Evolutionary conservation across 345 rosid genomes (phyloP).

Genomic region (Aurinia saxatilis): DNA sequence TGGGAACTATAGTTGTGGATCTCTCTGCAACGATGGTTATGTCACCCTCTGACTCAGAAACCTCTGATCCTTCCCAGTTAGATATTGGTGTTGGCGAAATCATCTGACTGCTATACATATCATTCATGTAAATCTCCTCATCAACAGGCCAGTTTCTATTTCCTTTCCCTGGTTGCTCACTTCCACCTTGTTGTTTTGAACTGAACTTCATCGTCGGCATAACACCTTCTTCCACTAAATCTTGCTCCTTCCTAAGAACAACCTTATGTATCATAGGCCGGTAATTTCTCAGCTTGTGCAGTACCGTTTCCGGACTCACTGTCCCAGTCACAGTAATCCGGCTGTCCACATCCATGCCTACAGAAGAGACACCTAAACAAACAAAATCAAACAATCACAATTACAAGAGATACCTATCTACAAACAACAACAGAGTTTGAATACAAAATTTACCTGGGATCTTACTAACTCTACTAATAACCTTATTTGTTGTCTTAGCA

Average conservation of each 20-base stretch:
- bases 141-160: neutral
- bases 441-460: neutral
- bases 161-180: neutral
- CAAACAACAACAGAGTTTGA: too few relatives aligned
- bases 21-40: too few relatives aligned
- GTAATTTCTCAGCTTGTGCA: neutral
- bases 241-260: neutral
- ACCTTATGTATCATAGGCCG: neutral
- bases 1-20: too few relatives aligned
- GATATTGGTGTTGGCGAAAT: neutral
- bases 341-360: neutral
- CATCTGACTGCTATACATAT: neutral
- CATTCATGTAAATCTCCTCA: neutral
- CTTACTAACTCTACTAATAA: neutral
- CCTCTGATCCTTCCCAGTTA: neutral
- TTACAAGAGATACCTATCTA: too few relatives aligned
- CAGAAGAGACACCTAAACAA: slow-evolving; percentile 10
- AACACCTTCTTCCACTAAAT: neutral
- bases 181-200: neutral
- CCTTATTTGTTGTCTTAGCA: neutral
- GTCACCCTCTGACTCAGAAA: too few relatives aligned
- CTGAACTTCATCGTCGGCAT: neutral
- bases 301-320: neutral
- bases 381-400: neutral
- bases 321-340: neutral